Conservation (phyloP, 1,139 yeast species). For the Yamadazyma aaseri region DNA sequence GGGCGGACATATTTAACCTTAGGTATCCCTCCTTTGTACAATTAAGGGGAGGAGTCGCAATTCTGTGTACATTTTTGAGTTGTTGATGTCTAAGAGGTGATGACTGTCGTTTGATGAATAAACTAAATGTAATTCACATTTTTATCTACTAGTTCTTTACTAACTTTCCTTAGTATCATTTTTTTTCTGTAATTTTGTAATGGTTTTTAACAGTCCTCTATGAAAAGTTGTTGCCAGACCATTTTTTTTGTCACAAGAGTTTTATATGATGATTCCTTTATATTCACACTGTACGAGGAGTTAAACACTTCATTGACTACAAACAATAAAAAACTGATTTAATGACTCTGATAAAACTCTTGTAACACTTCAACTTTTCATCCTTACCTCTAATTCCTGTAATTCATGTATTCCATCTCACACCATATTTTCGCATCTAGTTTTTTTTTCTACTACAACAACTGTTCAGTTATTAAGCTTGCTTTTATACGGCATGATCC, state of each 20-base stretch:
- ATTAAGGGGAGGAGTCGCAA: constrained; percentile 54
- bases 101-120: constrained; percentile 36
- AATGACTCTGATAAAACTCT: constrained; percentile 61
- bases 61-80: constrained; percentile 67
- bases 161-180: constrained; percentile 6
- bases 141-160: no score
- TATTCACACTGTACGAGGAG: constrained; percentile 70
- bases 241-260: constrained; percentile 10
- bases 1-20: constrained; percentile 72
- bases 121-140: no score
- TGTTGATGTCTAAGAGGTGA: constrained; percentile 57
- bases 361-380: neutral
- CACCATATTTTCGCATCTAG: neutral
- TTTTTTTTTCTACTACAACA: no score
- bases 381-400: no score
- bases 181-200: constrained; percentile 3
- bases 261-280: constrained; percentile 48
- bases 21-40: constrained; percentile 50
- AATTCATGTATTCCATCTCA: no score
- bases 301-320: constrained; percentile 48
- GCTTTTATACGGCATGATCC: neutral
- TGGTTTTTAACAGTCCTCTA: neutral
- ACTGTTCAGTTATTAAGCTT: neutral
- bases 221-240: neutral
- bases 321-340: constrained; percentile 62